Evolutionary conservation across 1,284 basidiomycete species (phyloP).

Genomic region (Thelephora terrestris): DNA sequence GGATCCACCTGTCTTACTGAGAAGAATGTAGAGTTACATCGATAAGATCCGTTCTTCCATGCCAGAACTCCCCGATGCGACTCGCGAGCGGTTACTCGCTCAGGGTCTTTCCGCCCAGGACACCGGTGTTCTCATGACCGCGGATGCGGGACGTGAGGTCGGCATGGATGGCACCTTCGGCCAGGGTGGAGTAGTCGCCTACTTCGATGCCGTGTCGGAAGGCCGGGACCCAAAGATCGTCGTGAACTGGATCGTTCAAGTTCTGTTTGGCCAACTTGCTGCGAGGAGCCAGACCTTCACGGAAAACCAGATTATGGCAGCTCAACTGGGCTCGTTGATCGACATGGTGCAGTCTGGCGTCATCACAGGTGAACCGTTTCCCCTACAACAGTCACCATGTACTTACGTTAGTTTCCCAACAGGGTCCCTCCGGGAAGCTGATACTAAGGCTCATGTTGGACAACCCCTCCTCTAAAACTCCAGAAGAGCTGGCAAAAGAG

Average conservation of each 20-base stretch:
- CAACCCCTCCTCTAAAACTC: constrained; percentile 28
- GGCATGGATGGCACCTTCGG: constrained; percentile 48
- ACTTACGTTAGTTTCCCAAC: constrained; percentile 5
- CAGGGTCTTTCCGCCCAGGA: constrained; percentile 54
- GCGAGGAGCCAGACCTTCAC: constrained; percentile 50
- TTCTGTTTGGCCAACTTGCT: constrained; percentile 70
- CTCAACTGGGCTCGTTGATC: constrained; percentile 69
- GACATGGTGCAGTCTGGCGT: constrained; percentile 58
- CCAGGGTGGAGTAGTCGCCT: constrained; percentile 45
- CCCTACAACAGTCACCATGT: not conserved
- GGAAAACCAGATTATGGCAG: constrained; percentile 48
- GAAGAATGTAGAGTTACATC: constrained; percentile 44
- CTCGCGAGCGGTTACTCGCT: constrained; percentile 45
- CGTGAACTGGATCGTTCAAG: constrained; percentile 88
- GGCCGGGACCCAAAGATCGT: constrained; percentile 59
- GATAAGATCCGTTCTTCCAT: constrained; percentile 42
- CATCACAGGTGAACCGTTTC: constrained; percentile 57
- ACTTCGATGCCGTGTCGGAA: constrained; percentile 62
- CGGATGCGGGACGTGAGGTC: constrained; percentile 57
- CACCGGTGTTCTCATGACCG: constrained; percentile 64
- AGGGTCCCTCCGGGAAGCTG: constrained; percentile 65
- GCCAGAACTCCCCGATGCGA: constrained; percentile 73
- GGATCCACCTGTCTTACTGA: not conserved
- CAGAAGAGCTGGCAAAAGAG: constrained; percentile 37
- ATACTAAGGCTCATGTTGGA: constrained; percentile 56